phyloP scores from a whole-genome alignment of 2,329 filamentous ascomycete genomes.

The Fusarium protoensiforme region DNA sequence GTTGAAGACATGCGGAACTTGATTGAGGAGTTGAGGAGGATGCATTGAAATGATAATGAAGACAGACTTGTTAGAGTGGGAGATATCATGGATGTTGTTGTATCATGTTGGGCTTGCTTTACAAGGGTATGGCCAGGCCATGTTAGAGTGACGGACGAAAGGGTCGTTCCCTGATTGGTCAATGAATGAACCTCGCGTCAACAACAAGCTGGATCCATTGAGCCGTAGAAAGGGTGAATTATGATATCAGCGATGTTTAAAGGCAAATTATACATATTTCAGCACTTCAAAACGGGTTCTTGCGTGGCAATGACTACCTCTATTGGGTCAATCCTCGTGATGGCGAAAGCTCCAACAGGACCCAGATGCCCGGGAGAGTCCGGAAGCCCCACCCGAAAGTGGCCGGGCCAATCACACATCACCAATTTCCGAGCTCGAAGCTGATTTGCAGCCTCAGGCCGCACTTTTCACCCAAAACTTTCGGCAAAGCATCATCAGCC shows the following conservation, averaged over 20 bases:
- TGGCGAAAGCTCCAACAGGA: slow-evolving; percentile 26
- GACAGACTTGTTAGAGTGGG: background rate
- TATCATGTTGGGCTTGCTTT: background rate
- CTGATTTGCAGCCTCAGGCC: slow-evolving; percentile 57
- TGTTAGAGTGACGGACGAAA: slow-evolving; percentile 37
- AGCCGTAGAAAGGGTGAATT: background rate
- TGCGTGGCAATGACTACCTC: background rate
- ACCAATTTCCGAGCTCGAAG: slow-evolving; percentile 58
- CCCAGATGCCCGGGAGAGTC: slow-evolving; percentile 44
- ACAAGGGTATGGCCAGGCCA: background rate
- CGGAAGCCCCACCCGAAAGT: slow-evolving; percentile 42
- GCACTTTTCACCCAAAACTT: slow-evolving; percentile 53
- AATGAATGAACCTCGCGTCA: slow-evolving; percentile 3
- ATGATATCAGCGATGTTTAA: background rate
- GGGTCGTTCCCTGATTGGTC: slow-evolving; percentile 37
- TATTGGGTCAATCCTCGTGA: slow-evolving; percentile 1
- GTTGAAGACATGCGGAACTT: slow-evolving; percentile 71
- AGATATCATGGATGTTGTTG: background rate
- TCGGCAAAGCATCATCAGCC: slow-evolving; percentile 55
- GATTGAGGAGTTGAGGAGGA: slow-evolving; percentile 70
- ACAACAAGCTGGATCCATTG: slow-evolving; percentile 22
- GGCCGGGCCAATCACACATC: slow-evolving; percentile 56
- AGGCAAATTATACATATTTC: background rate
- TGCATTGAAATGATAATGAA: slow-evolving; percentile 59
- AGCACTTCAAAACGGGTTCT: background rate